These are phyloP conservation scores for Trypanosoma cruzi DNA, from an alignment of 208 protist species.

Conservation along the genomic window DNA sequence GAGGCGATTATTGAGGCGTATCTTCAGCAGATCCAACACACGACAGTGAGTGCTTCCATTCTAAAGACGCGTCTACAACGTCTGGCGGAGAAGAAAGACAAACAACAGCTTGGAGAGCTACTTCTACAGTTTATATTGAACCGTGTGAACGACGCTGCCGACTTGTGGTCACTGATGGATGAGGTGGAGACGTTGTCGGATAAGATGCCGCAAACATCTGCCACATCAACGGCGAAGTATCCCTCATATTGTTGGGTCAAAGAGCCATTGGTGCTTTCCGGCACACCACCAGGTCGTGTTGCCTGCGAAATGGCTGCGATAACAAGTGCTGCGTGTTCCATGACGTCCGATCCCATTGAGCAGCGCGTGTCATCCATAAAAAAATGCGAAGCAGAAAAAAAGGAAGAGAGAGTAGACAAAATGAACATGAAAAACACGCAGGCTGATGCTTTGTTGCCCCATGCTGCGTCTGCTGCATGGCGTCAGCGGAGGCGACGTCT, in stretches of 20 bases:
- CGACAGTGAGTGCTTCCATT: constrained; percentile 5
- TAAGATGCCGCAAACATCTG: background rate
- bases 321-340: background rate
- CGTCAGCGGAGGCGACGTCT: background rate
- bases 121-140: constrained; percentile 8
- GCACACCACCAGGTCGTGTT: background rate
- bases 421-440: background rate
- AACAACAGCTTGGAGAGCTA: background rate
- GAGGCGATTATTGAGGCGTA: constrained; percentile 14
- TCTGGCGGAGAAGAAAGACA: constrained; percentile 2
- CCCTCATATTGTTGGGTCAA: background rate
- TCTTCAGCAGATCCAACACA: background rate
- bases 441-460: background rate
- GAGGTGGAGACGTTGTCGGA: constrained; percentile 7
- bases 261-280: background rate
- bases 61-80: constrained; percentile 6
- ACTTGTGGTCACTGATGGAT: constrained; percentile 10
- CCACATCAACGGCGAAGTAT: background rate
- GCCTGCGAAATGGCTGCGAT: background rate
- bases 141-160: constrained; percentile 3
- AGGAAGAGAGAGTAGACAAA: background rate
- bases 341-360: background rate
- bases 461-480: background rate
- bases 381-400: background rate
- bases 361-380: background rate